Base-by-base conservation (phyloP, 2,329 filamentous ascomycete genomes). In the Xylaria sp. region DNA sequence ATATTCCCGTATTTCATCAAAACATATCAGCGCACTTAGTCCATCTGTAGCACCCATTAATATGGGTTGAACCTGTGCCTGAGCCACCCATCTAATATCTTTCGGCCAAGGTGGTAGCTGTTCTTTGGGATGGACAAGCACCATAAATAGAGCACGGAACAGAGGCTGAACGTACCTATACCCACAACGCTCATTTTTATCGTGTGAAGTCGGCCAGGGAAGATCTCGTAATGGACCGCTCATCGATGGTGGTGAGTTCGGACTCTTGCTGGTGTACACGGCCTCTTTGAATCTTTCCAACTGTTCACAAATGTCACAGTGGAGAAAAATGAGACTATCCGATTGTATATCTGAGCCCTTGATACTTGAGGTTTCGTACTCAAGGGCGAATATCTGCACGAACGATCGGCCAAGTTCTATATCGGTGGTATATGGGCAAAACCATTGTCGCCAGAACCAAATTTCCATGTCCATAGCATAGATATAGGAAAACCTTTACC, bases 121-220 rank as follows among this genome's bases (percentile, higher is more conserved):
- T 20, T 42, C 39, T 42, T 44, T 31, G 29, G 29, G 7, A n/a
- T n/a, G n/a, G n/a, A 31, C 29, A 31, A 31, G 29, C 29, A 31
- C 29, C 51, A 49, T 57, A 25, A 63, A 63, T 6, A 63, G 42
- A 55, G 60, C 60, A n/a, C 60, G 60, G 51, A 63, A 63, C 11
- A 63, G 29, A 56, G 60, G 51, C 25, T 56, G 60, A 10, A 57
- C 13, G 38, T 39, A 49, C 5, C 27, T 62, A 15, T 49, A 45
- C 13, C 31, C 20, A 47, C 53, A 56, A 6, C 13, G 27, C 10
- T 50, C 27, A 49, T n/a, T 22, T 44, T 22, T 22, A 20, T 45
- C 42, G 42, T 45, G 3, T 45, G 42, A 45, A 45, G 9, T 6
- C 20, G n/a, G 42, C 59, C 47, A 61, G 20, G 49, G 60, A 27